Evolutionary conservation across 805 yeast species (phyloP).

Genomic region (Wickerhamomyces mucosus): DNA sequence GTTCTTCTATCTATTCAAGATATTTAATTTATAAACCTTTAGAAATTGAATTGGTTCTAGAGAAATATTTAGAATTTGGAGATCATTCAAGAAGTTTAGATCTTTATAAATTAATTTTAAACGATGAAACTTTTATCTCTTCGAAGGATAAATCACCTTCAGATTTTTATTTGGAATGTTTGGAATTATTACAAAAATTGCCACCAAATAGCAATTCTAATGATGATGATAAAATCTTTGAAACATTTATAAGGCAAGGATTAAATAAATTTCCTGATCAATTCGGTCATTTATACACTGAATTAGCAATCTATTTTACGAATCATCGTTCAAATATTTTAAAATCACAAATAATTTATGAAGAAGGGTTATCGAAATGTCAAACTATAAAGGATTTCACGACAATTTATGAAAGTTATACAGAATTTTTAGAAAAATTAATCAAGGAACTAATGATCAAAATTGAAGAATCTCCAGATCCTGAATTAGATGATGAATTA

Average conservation of each 20-base stretch:
- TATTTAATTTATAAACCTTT: conserved; percentile 22
- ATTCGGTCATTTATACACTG: conserved; percentile 35
- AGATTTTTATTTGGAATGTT: conserved; percentile 37
- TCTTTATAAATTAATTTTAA: conserved; percentile 26
- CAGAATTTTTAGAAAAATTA: conserved; percentile 48
- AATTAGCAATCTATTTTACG: conserved; percentile 40
- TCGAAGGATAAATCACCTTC: conserved; percentile 32
- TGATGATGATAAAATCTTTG: conserved; percentile 20
- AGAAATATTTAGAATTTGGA: conserved; percentile 25
- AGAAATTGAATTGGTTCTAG: conserved; percentile 24
- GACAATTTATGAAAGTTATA: conserved; percentile 48
- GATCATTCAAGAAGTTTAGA: conserved; percentile 20
- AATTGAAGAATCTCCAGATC: conserved; percentile 5
- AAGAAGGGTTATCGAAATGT: conserved; percentile 37
- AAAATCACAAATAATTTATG: conserved; percentile 34
- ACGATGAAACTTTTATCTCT: conserved; percentile 26
- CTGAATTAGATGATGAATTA: conserved; percentile 23
- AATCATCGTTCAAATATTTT: conserved; percentile 24
- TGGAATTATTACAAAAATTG: conserved; percentile 33
- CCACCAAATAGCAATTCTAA: too few relatives aligned
- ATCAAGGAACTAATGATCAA: conserved; percentile 18
- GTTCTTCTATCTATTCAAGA: conserved; percentile 20
- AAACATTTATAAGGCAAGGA: conserved; percentile 26
- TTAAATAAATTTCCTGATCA: conserved; percentile 49
- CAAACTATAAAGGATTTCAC: conserved; percentile 53